Evolutionary conservation across 306 rosid genomes (phyloP).

Genomic region (Fragaria ananassa): DNA sequence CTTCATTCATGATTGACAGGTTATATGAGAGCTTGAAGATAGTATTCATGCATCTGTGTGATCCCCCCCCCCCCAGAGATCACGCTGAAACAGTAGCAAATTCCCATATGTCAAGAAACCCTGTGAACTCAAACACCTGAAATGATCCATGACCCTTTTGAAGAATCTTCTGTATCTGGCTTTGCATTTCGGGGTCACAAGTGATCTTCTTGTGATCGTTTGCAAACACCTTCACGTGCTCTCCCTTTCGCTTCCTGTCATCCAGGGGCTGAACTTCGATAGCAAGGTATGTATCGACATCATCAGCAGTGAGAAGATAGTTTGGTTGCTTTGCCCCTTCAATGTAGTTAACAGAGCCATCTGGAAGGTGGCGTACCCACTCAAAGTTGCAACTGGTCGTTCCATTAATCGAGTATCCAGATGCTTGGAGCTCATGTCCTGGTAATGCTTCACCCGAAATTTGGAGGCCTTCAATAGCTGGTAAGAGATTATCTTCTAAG

Average conservation of each 20-base stretch:
- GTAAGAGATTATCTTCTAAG: conserved; percentile 92
- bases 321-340: conserved; percentile 98
- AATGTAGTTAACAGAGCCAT: conserved; percentile 88
- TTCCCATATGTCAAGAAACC: conserved; percentile 75
- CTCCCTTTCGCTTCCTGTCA: conserved; percentile 95
- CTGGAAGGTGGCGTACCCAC: conserved; percentile 94
- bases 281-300: conserved; percentile 84
- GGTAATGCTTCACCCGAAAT: conserved; percentile 91
- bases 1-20: too few relatives aligned
- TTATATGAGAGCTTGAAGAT: too few relatives aligned
- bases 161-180: conserved; percentile 68
- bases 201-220: conserved; percentile 70
- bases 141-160: conserved; percentile 65
- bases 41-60: too few relatives aligned
- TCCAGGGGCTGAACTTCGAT: conserved; percentile 96
- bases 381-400: conserved; percentile 97
- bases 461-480: conserved; percentile 88
- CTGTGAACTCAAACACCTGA: conserved; percentile 56
- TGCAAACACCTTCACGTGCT: conserved; percentile 80
- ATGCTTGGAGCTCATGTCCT: conserved; percentile 86
- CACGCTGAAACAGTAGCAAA: conserved; percentile 33
- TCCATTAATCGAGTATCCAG: conserved; percentile 84
- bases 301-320: conserved; percentile 88
- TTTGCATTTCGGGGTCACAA: conserved; percentile 77
- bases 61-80: too few relatives aligned